phyloP scores from a whole-genome alignment of 2,329 filamentous ascomycete genomes.

The Colletotrichum graminicola region DNA sequence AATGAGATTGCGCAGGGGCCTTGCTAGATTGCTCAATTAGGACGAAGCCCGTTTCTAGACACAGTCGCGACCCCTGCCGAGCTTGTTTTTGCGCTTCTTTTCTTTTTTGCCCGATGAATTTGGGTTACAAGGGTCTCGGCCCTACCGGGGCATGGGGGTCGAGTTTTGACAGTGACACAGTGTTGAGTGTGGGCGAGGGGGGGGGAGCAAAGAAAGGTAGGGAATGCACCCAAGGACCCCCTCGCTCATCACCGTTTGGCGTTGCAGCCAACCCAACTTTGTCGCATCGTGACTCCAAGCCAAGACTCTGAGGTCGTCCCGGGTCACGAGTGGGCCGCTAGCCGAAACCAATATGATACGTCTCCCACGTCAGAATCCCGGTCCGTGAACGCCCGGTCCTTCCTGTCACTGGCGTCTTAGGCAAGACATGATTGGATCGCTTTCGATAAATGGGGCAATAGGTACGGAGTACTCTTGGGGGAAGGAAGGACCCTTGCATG shows the following conservation, averaged over 20 bases:
- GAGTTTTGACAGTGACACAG: background rate
- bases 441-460: background rate
- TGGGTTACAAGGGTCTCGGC: conserved; percentile 29
- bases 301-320: conserved; percentile 24
- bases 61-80: conserved; percentile 34
- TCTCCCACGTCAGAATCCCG: conserved; percentile 41
- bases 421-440: conserved; percentile 13
- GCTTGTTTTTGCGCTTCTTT: conserved; percentile 41
- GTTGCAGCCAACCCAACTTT: conserved; percentile 38
- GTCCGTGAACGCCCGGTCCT: conserved; percentile 27
- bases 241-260: conserved; percentile 36
- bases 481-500: conserved; percentile 4
- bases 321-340: conserved; percentile 42
- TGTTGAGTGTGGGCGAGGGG: background rate
- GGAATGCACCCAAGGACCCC: background rate
- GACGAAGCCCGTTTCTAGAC: conserved; percentile 40
- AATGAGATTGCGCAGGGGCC: conserved; percentile 36
- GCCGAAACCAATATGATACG: conserved; percentile 43
- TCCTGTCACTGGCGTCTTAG: conserved; percentile 26
- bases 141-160: background rate
- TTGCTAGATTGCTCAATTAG: conserved; percentile 31
- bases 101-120: conserved; percentile 16
- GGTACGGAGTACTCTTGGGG: too few species aligned
- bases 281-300: conserved; percentile 33
- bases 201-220: background rate